phyloP scores from a whole-genome alignment of 2,329 filamentous ascomycete species.

The Colletotrichum incanum region DNA sequence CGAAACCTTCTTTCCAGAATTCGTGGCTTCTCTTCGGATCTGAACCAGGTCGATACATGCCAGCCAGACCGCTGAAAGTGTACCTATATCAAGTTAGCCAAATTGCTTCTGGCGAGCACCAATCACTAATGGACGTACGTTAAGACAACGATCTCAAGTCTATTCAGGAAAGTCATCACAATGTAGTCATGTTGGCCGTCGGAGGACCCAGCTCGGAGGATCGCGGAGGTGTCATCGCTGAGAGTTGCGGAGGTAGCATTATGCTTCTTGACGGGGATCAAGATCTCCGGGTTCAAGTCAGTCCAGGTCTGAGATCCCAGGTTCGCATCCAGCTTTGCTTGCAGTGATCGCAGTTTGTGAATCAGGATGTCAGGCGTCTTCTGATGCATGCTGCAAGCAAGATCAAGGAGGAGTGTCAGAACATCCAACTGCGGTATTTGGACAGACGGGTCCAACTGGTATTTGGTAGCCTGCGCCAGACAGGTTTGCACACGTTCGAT shows the following conservation, averaged over 20 bases:
- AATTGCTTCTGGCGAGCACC: too few species aligned
- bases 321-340: slow-evolving; percentile 73
- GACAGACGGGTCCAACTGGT: slow-evolving; percentile 77
- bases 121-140: slow-evolving; percentile 60
- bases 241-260: slow-evolving; percentile 64
- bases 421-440: slow-evolving; percentile 77
- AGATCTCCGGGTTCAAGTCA: slow-evolving; percentile 63
- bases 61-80: slow-evolving; percentile 68
- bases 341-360: slow-evolving; percentile 74
- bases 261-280: slow-evolving; percentile 71
- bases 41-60: slow-evolving; percentile 56
- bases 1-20: slow-evolving; percentile 61
- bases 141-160: slow-evolving; percentile 70
- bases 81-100: slow-evolving; percentile 58
- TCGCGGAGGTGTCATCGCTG: slow-evolving; percentile 70
- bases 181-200: slow-evolving; percentile 67
- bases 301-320: slow-evolving; percentile 63
- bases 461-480: slow-evolving; percentile 80
- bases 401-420: slow-evolving; percentile 77
- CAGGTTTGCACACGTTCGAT: slow-evolving; percentile 81
- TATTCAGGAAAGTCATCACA: slow-evolving; percentile 73
- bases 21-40: slow-evolving; percentile 48
- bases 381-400: slow-evolving; percentile 78
- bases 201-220: slow-evolving; percentile 65
- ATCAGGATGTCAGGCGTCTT: slow-evolving; percentile 71